A percentile compares a stretch with the other conserved stretches of the same genome.
Evolutionary conservation across 495 filamentous ascomycete genomes (phyloP).

Genomic region (Neurospora sublineolata): DNA sequence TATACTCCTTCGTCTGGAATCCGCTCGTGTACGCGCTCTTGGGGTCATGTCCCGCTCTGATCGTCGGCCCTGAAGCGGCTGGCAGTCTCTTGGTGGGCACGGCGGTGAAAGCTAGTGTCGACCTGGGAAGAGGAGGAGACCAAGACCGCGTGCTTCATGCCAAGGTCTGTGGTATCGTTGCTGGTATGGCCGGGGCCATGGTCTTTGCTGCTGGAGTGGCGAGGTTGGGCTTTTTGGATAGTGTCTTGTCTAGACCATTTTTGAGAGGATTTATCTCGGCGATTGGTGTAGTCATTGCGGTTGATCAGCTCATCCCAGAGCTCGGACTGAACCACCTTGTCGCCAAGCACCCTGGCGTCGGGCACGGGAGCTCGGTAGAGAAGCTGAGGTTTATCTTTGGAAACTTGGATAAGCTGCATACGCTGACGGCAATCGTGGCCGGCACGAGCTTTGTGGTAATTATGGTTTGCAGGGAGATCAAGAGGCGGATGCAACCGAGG

Average conservation of each 20-base stretch:
- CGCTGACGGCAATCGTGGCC: constrained; percentile 62
- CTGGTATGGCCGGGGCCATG: constrained; percentile 74
- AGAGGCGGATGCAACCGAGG: constrained; percentile 68
- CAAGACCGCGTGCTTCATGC: constrained; percentile 60
- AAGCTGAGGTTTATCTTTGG: constrained; percentile 71
- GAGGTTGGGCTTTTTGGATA: constrained; percentile 88
- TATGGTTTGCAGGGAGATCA: constrained; percentile 73
- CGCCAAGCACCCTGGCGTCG: constrained; percentile 42
- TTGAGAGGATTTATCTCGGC: constrained; percentile 92
- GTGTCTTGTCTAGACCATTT: constrained; percentile 85
- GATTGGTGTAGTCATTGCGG: constrained; percentile 88
- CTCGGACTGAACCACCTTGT: constrained; percentile 61
- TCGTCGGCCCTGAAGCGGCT: constrained; percentile 92
- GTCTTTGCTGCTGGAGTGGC: constrained; percentile 75
- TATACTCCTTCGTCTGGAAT: constrained; percentile 89
- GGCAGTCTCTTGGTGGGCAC: constrained; percentile 82
- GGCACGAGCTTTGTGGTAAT: constrained; percentile 75
- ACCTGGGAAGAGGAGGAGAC: constrained; percentile 56
- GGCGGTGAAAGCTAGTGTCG: constrained; percentile 69
- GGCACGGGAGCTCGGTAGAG: constrained; percentile 72
- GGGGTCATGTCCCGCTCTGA: constrained; percentile 81
- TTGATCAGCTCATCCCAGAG: constrained; percentile 89
- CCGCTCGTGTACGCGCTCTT: constrained; percentile 82
- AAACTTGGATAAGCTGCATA: constrained; percentile 54
- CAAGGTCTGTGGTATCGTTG: constrained; percentile 76